Conservation (phyloP, 1,139 yeast genomes). For the Yamadazyma diospyri region DNA sequence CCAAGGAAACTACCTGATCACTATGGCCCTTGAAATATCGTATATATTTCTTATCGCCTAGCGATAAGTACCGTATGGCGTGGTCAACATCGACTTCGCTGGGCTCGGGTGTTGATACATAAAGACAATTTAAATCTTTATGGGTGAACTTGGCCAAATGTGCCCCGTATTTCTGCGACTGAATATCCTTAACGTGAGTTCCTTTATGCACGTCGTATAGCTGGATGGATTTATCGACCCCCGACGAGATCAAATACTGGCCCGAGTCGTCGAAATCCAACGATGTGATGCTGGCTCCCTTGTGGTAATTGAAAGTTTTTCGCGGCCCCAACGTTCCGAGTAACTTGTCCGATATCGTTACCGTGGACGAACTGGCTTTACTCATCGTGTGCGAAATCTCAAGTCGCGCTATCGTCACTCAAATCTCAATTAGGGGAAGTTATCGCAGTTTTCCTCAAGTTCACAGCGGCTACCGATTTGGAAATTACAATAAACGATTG, state of each 20-base stretch:
- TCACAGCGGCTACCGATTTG: too few relatives aligned
- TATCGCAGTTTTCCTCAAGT: too few relatives aligned
- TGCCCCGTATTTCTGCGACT: slow-evolving; percentile 89
- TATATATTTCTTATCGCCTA: slow-evolving; percentile 74
- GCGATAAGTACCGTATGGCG: slow-evolving; percentile 69
- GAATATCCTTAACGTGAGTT: slow-evolving; percentile 58
- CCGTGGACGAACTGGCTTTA: slow-evolving; percentile 3
- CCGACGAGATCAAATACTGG: slow-evolving; percentile 70
- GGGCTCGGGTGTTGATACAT: slow-evolving; percentile 66
- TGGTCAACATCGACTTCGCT: slow-evolving; percentile 46
- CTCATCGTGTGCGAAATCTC: slow-evolving; percentile 4
- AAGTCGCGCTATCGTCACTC: slow-evolving; percentile 2
- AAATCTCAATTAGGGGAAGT: slow-evolving; percentile 3
- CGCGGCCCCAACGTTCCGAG: slow-evolving; percentile 41
- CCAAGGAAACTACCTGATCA: slow-evolving; percentile 65
- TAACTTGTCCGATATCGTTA: slow-evolving; percentile 6
- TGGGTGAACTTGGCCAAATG: slow-evolving; percentile 86
- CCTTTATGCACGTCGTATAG: slow-evolving; percentile 78
- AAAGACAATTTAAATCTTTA: slow-evolving; percentile 66
- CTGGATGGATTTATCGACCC: slow-evolving; percentile 80
- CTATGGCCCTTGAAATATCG: slow-evolving; percentile 88
- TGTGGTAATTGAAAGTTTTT: slow-evolving; percentile 58
- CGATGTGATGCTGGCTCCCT: slow-evolving; percentile 65
- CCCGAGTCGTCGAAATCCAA: slow-evolving; percentile 87
- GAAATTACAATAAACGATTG: too few relatives aligned